phyloP scores from a whole-genome alignment of 2,329 filamentous ascomycete species.

The Trichoderma atrobrunneum region DNA sequence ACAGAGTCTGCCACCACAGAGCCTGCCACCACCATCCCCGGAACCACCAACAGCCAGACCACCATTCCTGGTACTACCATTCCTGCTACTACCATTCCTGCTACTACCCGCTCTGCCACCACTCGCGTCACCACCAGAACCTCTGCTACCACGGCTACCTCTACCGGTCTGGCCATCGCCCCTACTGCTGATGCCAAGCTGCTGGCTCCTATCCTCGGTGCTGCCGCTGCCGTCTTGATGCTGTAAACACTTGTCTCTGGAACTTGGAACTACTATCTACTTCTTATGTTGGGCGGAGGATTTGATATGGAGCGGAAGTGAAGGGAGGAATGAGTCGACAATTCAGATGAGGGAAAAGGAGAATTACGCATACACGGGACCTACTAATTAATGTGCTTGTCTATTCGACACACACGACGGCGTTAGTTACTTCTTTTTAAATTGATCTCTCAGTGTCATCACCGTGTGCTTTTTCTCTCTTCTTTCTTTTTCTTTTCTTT shows the following conservation, averaged over 20 bases:
- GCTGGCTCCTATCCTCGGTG: constrained; percentile 14
- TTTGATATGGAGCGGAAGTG: background rate
- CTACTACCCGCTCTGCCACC: background rate
- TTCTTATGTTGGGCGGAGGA: background rate
- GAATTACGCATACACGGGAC: background rate
- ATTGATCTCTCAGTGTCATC: background rate
- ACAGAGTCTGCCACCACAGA: constrained; percentile 10
- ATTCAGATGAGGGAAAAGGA: background rate
- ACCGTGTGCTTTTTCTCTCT: background rate
- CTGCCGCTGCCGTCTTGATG: constrained; percentile 15
- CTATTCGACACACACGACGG: background rate
- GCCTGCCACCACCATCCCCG: background rate
- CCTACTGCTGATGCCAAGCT: constrained; percentile 17
- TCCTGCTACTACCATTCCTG: background rate
- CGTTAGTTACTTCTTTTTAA: constrained; percentile 1
- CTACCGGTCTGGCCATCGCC: background rate
- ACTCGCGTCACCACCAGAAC: constrained; percentile 3
- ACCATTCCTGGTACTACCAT: constrained; percentile 2
- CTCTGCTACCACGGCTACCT: background rate
- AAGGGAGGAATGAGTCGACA: background rate
- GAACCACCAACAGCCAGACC: constrained; percentile 14
- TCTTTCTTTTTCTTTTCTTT: background rate
- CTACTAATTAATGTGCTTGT: constrained; percentile 11
- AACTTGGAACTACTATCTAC: background rate
- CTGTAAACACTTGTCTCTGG: background rate